Evolutionary conservation across 1,139 yeast genomes (phyloP), one percentile per base, ranked within the genome.

Genomic region (Pichia sp.): DNA sequence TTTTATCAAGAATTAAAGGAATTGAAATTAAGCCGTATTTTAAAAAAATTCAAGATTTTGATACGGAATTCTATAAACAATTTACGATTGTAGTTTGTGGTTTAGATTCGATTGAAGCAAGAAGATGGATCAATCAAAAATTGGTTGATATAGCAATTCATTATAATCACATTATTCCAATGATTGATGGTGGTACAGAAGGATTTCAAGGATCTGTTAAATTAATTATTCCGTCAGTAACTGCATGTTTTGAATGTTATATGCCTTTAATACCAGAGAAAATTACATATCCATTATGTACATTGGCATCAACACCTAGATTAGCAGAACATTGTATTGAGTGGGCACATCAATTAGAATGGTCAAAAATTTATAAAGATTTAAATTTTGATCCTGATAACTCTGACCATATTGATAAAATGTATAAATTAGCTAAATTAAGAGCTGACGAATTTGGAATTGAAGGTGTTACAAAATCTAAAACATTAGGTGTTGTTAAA

Each of bases 111-210:
- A 83, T 92, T 7, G 95, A 85, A 58, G 97, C 97, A 0, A 72
- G 98, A 39, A 70, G 97, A 47, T 90, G 96, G 95, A 85, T 90
- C 53, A 92, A 90, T 65, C 81, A 87, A 25, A 81, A 81, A 7
- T 67, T 92, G 42, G 79, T 86, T 1, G 77, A 76, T 43, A 48
- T 63, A 8, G 64, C 65, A 2, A 42, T 47, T 3, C 43, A 51
- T 7, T 40, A 53, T 30, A 66, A 68, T 9, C 66, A 72, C 1
- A 67, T 86, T 34, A 83, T 87, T 39, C 97, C 97, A 0, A 67
- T 92, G 62, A 80, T 92, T 34, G 98, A 92, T 62, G 97, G 97
- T 2, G 98, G 97, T 3, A 86, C 96, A 0, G 97, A 92, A 62
- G 97, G 97, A 0, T 85, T 92, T 61, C 76, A 87, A 56, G 98